phyloP scores from a whole-genome alignment of 2,329 filamentous ascomycete genomes.

The Aureobasidium sp. region DNA sequence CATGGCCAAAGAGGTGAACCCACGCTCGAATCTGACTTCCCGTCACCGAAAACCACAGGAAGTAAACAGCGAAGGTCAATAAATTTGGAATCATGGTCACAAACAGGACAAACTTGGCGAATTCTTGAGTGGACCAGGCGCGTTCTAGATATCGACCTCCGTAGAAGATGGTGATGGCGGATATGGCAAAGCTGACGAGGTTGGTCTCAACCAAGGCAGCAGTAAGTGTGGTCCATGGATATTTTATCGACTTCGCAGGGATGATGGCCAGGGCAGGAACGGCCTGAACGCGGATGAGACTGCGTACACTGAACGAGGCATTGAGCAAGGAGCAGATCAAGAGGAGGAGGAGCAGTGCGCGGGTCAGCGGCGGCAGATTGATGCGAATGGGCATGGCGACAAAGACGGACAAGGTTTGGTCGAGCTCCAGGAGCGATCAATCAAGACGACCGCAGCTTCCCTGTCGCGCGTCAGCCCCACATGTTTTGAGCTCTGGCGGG shows the following conservation, averaged over 20 bases:
- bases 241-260: constrained; percentile 73
- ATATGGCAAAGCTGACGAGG: constrained; percentile 74
- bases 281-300: constrained; percentile 9
- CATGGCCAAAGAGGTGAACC: not conserved
- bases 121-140: constrained; percentile 87
- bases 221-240: constrained; percentile 87
- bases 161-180: constrained; percentile 74
- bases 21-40: constrained; percentile 37
- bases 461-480: not conserved
- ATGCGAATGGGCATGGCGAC: constrained; percentile 65
- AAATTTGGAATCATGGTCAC: constrained; percentile 74
- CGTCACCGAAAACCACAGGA: constrained; percentile 65
- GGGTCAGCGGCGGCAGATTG: constrained; percentile 88
- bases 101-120: constrained; percentile 81
- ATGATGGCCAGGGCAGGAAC: constrained; percentile 77
- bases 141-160: constrained; percentile 92
- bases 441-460: not conserved
- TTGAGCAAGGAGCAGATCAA: constrained; percentile 75
- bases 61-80: constrained; percentile 64
- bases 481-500: no score
- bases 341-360: constrained; percentile 68
- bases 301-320: constrained; percentile 47
- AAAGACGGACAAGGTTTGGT: not conserved
- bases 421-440: not conserved
- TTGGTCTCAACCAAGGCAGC: constrained; percentile 90